phyloP scores from a whole-genome alignment of 129 eudicot species.

The Solidago caesia region DNA sequence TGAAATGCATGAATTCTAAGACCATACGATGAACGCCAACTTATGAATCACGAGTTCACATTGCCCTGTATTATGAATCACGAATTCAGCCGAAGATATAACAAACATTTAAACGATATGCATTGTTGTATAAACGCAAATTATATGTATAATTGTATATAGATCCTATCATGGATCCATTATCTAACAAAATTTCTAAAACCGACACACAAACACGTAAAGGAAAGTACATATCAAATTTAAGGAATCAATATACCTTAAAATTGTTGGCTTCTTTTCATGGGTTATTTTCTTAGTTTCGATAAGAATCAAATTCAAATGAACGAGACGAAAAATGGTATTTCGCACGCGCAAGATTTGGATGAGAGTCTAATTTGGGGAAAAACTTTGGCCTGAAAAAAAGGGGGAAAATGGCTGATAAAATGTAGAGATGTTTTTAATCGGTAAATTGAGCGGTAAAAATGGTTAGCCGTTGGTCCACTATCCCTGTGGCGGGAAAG shows the following conservation, averaged over 20 bases:
- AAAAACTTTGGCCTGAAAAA: conserved; percentile 28
- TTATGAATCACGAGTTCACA: conserved; percentile 3
- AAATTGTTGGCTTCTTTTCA: not conserved
- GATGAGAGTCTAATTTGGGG: conserved; percentile 30
- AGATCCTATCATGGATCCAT: too few relatives aligned
- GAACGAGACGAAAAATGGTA: conserved; percentile 24
- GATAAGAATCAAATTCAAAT: conserved; percentile 16
- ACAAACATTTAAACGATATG: not conserved
- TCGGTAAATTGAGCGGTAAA: conserved; percentile 11
- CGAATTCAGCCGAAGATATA: conserved; percentile 6
- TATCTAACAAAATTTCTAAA: too few relatives aligned
- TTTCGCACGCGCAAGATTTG: conserved; percentile 28
- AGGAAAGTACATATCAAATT: conserved; percentile 6
- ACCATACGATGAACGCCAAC: conserved; percentile 5
- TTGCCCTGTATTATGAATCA: conserved; percentile 12
- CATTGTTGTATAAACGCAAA: not conserved
- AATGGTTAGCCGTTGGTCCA: conserved; percentile 31
- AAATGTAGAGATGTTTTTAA: conserved; percentile 15
- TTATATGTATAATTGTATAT: too few relatives aligned
- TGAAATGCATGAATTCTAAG: conserved; percentile 3
- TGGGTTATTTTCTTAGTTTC: not conserved
- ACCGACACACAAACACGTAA: not conserved
- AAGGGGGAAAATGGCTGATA: not conserved
- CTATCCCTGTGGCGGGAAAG: not conserved
- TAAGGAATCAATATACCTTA: conserved; percentile 23